Base-by-base conservation (phyloP, 306 rosid genomes). In the Sechiopsis laciniata region DNA sequence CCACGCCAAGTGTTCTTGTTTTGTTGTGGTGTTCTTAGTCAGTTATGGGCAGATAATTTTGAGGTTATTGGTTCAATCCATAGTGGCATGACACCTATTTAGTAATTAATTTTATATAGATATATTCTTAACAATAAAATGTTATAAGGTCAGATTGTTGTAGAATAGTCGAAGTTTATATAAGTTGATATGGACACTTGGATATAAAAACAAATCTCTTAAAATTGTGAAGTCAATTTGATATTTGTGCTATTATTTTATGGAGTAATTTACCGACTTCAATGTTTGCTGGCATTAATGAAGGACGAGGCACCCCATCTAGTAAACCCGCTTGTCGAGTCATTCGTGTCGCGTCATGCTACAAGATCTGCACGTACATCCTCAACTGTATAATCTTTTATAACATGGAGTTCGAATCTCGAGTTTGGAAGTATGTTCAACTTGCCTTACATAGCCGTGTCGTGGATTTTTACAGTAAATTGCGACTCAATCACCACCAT, bases 251-350 rank as follows among this genome's bases (percentile, higher is more conserved):
- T 19, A 19, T 45, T 66, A 45, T 12, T 66, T 40, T 66, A 16
- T 66, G 5, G 10, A 45, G 55, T 5, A 67, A 67, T 35, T 20
- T 11, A 10, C 56, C 32, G 69, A 61, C 42, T 75, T 60, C 16
- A 62, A 48, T 71, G 58, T 59, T 29, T 58, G 66, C 6, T 15
- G 62, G 73, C 57, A 50, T 46, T 53, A 68, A 62, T 80, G 84
- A 83, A 93, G 98, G 97, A 93, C 71, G 98, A 93, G 85, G 96
- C 98, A 54, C 97, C 97, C 51, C 82, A 85, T 79, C 90, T 93
- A 56, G 98, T 93, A 80, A 93, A 93, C 75, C 96, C 94, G 46
- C 89, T 90, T 29, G 89, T 93, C 3, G 88, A 88, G 83, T 87
- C 98, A 60, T 93, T 93, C 73, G 97, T 90, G 79, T 90, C 89